Base-by-base conservation (phyloP, 2,329 filamentous ascomycete genomes). In the Amauroascus verrucosus region DNA sequence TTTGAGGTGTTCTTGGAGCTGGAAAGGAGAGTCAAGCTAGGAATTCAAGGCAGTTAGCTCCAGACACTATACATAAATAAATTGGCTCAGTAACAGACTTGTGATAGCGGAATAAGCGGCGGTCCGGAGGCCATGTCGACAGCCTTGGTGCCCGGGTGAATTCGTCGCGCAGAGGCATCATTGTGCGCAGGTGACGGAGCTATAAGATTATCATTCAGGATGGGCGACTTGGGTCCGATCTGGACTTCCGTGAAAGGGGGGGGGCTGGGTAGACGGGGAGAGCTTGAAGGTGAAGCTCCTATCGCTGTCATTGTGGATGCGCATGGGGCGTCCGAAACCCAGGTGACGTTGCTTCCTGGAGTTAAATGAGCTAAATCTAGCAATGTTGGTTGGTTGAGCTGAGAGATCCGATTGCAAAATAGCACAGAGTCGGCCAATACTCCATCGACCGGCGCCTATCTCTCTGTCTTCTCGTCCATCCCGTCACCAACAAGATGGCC, bases 161-260 rank as follows among this genome's bases (percentile, higher is more conserved):
- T 95, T 63, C 93, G 82, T 60, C 93, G 78, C 63, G 81, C 84
- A 20, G 89, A 82, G 62, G 85, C 87, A 62, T 83, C 81, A 60
- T 93, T 85, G 61, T 76, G 59, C 77, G 76, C 63, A 69, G 78
- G 68, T 78, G 77, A 67, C 63, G 82, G 70, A 77, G 79, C 60
- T 69, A 78, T 75, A 72, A 79, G 70, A 62, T 79, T 65, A 66
- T 83, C 70, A 48, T 82, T 77, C 58, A 83, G 75, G 16, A 78
- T 78, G 1, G 88, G 88, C 48, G 88, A 93, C 63, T 83, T 83
- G 53, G 86, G 84, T 6, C 82, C 85, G 58, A 95, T 84, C 72
- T 97, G 91, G 61, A 95, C 93, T 72, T 98, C 93, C 57, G 91
- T 88, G 54, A 94, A 84, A 32, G 93, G 93, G 55, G 93, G 93